Evolutionary conservation across 1,284 basidiomycete species (phyloP), one percentile per base, ranked within the genome.

Genomic region (Abortiporus biennis): DNA sequence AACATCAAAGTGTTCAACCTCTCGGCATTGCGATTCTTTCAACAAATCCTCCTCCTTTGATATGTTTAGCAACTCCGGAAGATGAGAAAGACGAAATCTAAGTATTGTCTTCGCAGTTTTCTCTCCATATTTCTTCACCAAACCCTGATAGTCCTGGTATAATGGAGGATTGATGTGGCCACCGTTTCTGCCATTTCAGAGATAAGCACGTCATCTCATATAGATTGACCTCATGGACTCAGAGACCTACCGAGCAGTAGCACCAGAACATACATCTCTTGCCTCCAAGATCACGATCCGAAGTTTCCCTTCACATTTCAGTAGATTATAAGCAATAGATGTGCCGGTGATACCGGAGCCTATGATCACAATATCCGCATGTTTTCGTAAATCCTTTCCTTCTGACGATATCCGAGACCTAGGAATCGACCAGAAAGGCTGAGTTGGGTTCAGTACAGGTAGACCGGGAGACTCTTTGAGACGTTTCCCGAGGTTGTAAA

Each of bases 291-390:
- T 78, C 6, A 81, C 67, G 1, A 85, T 55, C 23, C 63, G 61
- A 2, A 72, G 54, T 3, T 50, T 47, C 12, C 53, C 55, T n/a
- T 61, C 55, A 25, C 50, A 53, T 13, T 68, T 62, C 6, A 86
- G 60, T 17, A 81, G 47, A 3, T 72, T 69, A 43, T 75, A 71
- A 9, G 72, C 74, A 40, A 83, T 59, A 0, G 76, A 69, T 1
- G 79, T 67, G 0, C 82, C 80, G 2, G 83, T 82, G 42, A 86
- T 81, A 0, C 84, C 84, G 15, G 80, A 83, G 3, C 83, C 84
- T 47, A 86, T 71, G 45, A 85, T 64, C 6, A 85, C 75, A 11
- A 84, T 56, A 51, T 86, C 82, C 2, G 70, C 82, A 47, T 73
- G 59, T 0, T 55, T 51, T 1, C 79, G 78, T 4, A 79, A 45